Evolutionary conservation across 1,139 yeast genomes (phyloP), one percentile per base, ranked within the genome.

Genomic region (Taphrina betulina): DNA sequence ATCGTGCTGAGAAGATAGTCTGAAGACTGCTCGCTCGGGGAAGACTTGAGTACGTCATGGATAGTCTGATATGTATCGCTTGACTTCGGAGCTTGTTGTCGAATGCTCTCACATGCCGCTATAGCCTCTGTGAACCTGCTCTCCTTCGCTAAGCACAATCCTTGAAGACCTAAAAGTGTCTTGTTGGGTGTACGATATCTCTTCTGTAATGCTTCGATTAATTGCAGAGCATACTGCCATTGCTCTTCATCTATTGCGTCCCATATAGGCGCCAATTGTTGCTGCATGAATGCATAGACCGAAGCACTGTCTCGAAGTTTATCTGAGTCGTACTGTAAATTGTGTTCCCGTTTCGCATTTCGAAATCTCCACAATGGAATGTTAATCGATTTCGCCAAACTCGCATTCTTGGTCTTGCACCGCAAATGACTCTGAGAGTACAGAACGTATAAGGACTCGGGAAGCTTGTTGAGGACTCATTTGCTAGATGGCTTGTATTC

Each of bases 171-270:
- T 14, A 40, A 20, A n/a, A 41, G 31, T 20, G 44, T 33, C 36
- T 22, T 8, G 16, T 50, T 34, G 31, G 41, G 16, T 4, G 26
- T 50, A n/a, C 46, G 40, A n/a, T 41, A 50, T 5, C 46, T 28
- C 24, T 42, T 41, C 34, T 38, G 54, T 16, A 41, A 20, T 17
- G 38, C 40, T 22, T 50, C 46, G 5, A 50, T 29, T 19, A 38
- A 29, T 23, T 50, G 46, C 12, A 50, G 34, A 14, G 54, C 54
- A 20, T 29, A 26, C 10, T 24, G 46, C 31, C 31, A 50, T 31
- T 40, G 54, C 12, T 42, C 46, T 3, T 38, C 45, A 33, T 50
- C 54, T 3, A 50, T 40, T 3, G 54, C 54, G 17, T 50, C 54
- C 48, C 48, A 43, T 14, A 43, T 43, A 5, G 48, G 48, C 34